Conservation (phyloP, 208 protist species). For the Wallacemonas sp. region DNA sequence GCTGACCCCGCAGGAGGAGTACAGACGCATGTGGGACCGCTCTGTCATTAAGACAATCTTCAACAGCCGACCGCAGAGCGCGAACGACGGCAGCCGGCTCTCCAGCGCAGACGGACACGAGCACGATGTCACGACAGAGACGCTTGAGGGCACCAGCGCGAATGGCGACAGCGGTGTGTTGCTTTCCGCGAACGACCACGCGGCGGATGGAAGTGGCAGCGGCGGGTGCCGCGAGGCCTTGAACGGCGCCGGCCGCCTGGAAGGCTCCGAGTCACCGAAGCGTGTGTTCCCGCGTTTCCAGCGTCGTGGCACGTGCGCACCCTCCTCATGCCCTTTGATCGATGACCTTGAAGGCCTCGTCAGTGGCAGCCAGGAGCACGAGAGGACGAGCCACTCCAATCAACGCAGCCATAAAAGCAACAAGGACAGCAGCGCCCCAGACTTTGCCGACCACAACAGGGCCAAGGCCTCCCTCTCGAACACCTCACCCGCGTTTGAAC, state of each 20-base stretch:
- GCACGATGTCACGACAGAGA: not conserved
- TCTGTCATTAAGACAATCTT: not conserved
- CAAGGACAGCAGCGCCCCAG: no score
- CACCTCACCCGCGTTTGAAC: not conserved
- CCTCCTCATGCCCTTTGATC: constrained; percentile 7
- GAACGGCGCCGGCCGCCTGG: not conserved
- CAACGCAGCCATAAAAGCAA: no score
- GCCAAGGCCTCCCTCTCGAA: not conserved
- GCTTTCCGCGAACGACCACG: no score
- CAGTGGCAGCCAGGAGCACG: not conserved
- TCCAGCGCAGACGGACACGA: not conserved
- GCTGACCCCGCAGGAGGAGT: constrained; percentile 6
- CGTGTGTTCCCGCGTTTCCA: constrained; percentile 6
- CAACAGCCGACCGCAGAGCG: not conserved
- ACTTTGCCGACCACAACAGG: not conserved
- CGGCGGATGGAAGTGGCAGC: not conserved
- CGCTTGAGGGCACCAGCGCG: no score
- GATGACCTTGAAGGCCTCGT: constrained; percentile 9
- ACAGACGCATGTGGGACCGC: not conserved
- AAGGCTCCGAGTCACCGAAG: not conserved
- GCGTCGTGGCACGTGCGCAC: constrained; percentile 6
- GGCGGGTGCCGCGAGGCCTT: not conserved
- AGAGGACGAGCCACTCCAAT: not conserved
- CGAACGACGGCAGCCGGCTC: not conserved
- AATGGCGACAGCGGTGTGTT: no score